Evolutionary conservation across 2,329 filamentous ascomycete species (phyloP), one percentile per base, ranked within the genome.

Genomic region (Aspergillus fumigatiaffinis): DNA sequence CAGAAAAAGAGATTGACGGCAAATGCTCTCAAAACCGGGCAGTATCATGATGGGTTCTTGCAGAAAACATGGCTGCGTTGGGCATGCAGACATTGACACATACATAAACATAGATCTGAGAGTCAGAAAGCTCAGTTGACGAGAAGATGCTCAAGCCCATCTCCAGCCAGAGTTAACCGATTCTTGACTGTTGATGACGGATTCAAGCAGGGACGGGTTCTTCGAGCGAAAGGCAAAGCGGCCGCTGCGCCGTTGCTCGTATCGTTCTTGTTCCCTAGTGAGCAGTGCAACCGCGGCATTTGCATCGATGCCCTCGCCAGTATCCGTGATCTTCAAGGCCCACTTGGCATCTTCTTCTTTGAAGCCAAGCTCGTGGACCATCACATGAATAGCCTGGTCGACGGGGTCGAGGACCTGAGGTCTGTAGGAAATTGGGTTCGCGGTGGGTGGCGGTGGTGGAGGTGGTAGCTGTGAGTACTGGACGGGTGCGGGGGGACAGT

Each of bases 341-440:
- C 80, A 79, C 57, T 80, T 79, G 7, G 84, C 84, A 60, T 84
- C 77, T 20, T 78, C 77, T 17, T 79, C 73, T 7, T 77, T 77
- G 61, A 87, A 87, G 0, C 85, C 85, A 68, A 87, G 82, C 38
- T 84, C 80, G 4, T 71, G 62, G 10, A 86, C 82, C 55, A 87
- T 81, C 46, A 79, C 75, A 50, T 77, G 73, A 20, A 87, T 79
- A 0, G 85, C 85, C 49, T 77, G 76, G 50, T 86, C 84, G 14
- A 81, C 80, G 0, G 83, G 82, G 52, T 84, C 81, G 41, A 80
- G 61, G 68, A 81, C 60, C 62, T 71, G 68, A 1, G 65, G 65
- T 2, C 51, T 58, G 9, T 20, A 42, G 12, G 48, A 9, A 14
- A 8, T 26, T 3, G 55, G 26, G 41, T 29, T 41, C 12, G 8